Percentiles rank a stretch among this genome's conserved stretches.
Evolutionary conservation across 2,329 filamentous ascomycete genomes (phyloP).

Genomic region (Penicillium sp.): DNA sequence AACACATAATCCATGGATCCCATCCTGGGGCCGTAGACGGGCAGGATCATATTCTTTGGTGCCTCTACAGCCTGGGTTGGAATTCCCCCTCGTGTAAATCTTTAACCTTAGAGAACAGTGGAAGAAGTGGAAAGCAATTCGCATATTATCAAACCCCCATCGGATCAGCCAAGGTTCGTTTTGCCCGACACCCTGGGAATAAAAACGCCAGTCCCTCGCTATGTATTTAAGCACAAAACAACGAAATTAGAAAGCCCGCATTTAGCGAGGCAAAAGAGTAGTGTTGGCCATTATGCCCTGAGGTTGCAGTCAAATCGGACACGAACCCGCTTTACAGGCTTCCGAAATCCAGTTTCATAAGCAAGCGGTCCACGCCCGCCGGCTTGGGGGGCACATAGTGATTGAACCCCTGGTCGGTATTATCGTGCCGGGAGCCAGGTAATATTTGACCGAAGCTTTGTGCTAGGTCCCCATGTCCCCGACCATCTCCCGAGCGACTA

Average conservation of each 20-base stretch:
- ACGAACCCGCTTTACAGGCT: slow-evolving; percentile 22
- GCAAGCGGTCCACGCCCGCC: slow-evolving; percentile 76
- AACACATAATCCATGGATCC: no score
- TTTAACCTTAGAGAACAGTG: neutral
- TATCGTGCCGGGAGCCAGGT: slow-evolving; percentile 29
- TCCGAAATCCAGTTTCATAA: slow-evolving; percentile 83
- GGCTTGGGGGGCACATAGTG: slow-evolving; percentile 71
- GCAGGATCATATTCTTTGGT: no score
- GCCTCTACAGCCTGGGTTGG: neutral
- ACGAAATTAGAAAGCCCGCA: neutral
- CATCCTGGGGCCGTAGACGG: neutral
- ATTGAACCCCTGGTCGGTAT: slow-evolving; percentile 14
- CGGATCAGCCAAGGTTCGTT: neutral
- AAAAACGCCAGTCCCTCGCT: slow-evolving; percentile 7
- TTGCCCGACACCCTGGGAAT: neutral
- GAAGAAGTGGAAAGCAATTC: neutral
- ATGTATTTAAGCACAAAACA: neutral
- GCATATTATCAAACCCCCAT: neutral
- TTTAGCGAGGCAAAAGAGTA: no score
- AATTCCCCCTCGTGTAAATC: neutral
- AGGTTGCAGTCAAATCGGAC: slow-evolving; percentile 17
- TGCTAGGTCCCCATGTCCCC: slow-evolving; percentile 33
- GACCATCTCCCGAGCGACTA: slow-evolving; percentile 46
- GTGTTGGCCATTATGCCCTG: slow-evolving; percentile 7
- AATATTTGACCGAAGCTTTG: slow-evolving; percentile 32